These are phyloP conservation scores for Gloeopeniophorella convolvens DNA, from an alignment of 768 basidiomycete genomes.

Conservation along the genomic window DNA sequence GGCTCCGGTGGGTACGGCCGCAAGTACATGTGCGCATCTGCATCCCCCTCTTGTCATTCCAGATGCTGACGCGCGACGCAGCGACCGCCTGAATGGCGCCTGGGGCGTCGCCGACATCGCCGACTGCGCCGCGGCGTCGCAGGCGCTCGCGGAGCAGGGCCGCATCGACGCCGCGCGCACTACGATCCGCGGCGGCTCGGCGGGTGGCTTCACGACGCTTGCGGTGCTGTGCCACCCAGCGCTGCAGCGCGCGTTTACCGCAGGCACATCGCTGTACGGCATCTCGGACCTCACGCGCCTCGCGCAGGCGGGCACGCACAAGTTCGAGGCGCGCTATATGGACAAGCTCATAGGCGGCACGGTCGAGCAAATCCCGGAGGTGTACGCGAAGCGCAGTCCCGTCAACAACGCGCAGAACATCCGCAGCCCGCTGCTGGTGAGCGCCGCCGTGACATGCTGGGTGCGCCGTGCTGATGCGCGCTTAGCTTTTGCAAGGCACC, in stretches of 20 bases:
- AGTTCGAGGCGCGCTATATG: slow-evolving; percentile 57
- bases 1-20: slow-evolving; percentile 73
- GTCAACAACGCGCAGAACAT: slow-evolving; percentile 58
- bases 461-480: neutral
- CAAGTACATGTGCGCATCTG: slow-evolving; percentile 42
- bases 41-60: neutral
- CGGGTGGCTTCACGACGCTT: slow-evolving; percentile 69
- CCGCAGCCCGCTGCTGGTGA: slow-evolving; percentile 53
- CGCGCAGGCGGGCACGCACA: slow-evolving; percentile 56
- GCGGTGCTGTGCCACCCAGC: slow-evolving; percentile 32
- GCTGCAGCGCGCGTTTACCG: slow-evolving; percentile 47
- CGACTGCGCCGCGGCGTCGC: slow-evolving; percentile 57
- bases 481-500: slow-evolving; percentile 63
- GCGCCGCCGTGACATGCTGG: slow-evolving; percentile 20
- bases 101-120: slow-evolving; percentile 75
- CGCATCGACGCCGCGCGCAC: slow-evolving; percentile 59
- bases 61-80: slow-evolving; percentile 3
- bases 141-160: slow-evolving; percentile 39
- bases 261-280: slow-evolving; percentile 60
- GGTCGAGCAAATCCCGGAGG: slow-evolving; percentile 42
- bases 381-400: slow-evolving; percentile 57
- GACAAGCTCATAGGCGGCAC: slow-evolving; percentile 60
- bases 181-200: slow-evolving; percentile 64
- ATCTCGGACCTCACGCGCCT: slow-evolving; percentile 57
- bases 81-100: slow-evolving; percentile 47